Conservation (phyloP, 1,284 basidiomycete species). For the Irpex sp. region DNA sequence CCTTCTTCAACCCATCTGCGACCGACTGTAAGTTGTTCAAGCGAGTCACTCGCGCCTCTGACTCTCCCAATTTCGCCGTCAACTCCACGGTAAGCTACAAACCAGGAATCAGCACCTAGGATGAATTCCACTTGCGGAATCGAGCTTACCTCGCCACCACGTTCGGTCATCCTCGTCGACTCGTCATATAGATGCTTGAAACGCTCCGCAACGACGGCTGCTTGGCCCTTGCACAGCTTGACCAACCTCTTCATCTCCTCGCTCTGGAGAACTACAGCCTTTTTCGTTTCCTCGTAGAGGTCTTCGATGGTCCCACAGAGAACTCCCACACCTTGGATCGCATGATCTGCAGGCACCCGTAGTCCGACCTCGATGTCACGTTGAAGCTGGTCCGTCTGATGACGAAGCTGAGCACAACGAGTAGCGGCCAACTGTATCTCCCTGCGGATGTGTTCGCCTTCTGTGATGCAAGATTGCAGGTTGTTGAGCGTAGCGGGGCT, state of each 20-base stretch:
- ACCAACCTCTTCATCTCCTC: neutral
- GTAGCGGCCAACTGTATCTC: neutral
- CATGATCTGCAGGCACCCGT: neutral
- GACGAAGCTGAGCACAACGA: neutral
- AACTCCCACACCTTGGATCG: neutral
- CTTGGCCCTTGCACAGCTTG: slow-evolving; percentile 1
- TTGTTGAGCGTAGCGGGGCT: neutral
- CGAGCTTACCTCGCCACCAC: neutral
- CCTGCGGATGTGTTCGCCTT: slow-evolving; percentile 4
- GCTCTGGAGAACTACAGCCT: neutral
- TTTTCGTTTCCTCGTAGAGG: slow-evolving; percentile 1
- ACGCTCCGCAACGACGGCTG: neutral
- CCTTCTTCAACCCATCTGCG: neutral
- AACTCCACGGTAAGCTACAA: neutral
- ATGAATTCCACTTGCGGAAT: neutral
- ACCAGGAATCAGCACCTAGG: neutral
- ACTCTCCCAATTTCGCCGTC: neutral
- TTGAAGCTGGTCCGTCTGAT: neutral
- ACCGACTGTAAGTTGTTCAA: neutral
- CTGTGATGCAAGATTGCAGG: neutral
- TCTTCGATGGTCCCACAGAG: slow-evolving; percentile 5
- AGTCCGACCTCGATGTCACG: neutral
- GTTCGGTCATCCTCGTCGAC: neutral
- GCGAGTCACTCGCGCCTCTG: neutral
- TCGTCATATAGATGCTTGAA: neutral